Base-by-base conservation (phyloP, 805 yeast genomes). In the Kluyveromyces aestuarii region DNA sequence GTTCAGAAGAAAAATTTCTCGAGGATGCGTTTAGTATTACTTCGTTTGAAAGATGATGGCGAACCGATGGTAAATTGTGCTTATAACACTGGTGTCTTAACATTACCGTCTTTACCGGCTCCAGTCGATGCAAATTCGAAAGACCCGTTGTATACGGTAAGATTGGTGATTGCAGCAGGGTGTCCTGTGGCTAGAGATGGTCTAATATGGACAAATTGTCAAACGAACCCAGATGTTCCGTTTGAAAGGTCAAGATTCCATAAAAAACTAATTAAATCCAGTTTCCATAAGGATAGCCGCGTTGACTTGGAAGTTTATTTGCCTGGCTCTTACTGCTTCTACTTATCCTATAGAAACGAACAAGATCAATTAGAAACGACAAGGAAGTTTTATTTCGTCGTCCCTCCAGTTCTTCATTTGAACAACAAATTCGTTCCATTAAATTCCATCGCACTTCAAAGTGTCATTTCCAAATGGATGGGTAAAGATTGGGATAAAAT, bases 381-480 rank as follows among this genome's bases (percentile, higher is more conserved):
- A 0, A 69, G 81, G 35, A 74, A 76, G 55, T 82, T 72, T 66
- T 81, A 82, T 64, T 87, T 91, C 64, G 82, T 80, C 30, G 95
- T 84, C 11, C 88, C 90, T 1, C 95, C 96, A 2, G 79, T 81
- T 13, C 73, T 91, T 50, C 69, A 71, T 40, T 70, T 87, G 48
- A 73, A 76, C 43, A 79, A 70, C 40, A 62, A 72, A 16, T 80
- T 74, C 55, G 57, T 90, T 30, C 83, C 91, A 1, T 75, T 90
- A 60, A 87, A 90, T 60, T 76, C 90, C 8, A 76, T 91, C 52
- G 83, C 87, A 44, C 71, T 91, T 61, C 93, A 90, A 65, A 79
- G 96, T 1, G 81, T 93, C 39, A 79, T 91, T 4, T 87, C 96
- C 38, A 91, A 91, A 69, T 88, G 96, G 91, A 78, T 90, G 69